These are phyloP conservation scores for Fennellomyces sp. DNA, from an alignment of 371 early-diverging fungal genomes.

Conservation along the genomic window DNA sequence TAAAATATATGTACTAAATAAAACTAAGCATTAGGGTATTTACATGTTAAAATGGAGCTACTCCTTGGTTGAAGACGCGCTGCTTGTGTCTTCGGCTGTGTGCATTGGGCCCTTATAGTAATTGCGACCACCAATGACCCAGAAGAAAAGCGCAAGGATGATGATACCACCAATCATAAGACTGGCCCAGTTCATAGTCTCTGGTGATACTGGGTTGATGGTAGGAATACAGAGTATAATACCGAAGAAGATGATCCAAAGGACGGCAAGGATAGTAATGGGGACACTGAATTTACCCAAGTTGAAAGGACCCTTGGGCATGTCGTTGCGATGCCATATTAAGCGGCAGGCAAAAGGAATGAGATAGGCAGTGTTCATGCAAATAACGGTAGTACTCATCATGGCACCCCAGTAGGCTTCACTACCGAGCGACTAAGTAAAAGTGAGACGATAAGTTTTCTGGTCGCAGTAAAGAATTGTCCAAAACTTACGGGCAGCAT, in stretches of 20 bases:
- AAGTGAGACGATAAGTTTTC: background rate
- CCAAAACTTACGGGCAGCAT: constrained; percentile 28
- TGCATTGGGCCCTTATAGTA: no score
- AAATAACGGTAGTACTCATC: constrained; percentile 27
- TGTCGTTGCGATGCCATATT: constrained; percentile 19
- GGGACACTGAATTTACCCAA: constrained; percentile 27
- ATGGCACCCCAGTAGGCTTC: constrained; percentile 26
- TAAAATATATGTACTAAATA: no score
- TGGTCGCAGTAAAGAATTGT: background rate
- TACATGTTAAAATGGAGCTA: no score
- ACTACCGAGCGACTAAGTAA: constrained; percentile 19
- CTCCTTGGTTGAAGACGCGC: no score
- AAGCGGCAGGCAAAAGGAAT: constrained; percentile 31
- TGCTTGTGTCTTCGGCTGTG: no score
- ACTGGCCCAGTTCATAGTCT: constrained; percentile 28
- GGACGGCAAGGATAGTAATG: constrained; percentile 20
- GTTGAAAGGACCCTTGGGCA: constrained; percentile 28
- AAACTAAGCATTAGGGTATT: no score
- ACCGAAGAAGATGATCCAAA: constrained; percentile 30
- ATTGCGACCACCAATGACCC: constrained; percentile 17
- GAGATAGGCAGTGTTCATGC: constrained; percentile 27
- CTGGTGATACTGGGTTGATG: constrained; percentile 15
- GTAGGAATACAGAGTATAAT: constrained; percentile 31
- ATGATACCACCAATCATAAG: constrained; percentile 30
- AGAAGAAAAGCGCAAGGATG: constrained; percentile 20